Percentiles rank a stretch among this genome's conserved stretches.
Evolutionary conservation across 257 asterid species (phyloP).

Genomic region (Ilex asprella): DNA sequence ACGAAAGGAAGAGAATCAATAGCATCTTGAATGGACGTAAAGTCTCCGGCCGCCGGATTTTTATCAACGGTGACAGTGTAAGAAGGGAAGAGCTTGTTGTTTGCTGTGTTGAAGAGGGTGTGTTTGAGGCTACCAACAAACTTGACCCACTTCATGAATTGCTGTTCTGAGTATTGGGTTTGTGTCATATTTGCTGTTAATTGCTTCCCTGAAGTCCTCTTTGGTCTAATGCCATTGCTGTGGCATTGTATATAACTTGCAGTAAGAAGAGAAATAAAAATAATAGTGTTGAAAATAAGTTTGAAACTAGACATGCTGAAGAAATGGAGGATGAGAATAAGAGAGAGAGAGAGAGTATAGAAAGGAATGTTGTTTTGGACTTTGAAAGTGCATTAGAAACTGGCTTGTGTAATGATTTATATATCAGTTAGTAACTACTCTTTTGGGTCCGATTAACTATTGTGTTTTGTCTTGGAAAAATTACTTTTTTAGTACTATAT

Average conservation of each 20-base stretch:
- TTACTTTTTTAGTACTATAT: no score
- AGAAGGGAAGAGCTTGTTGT: slow-evolving; percentile 72
- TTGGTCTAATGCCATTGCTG: slow-evolving; percentile 47
- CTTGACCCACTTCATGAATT: slow-evolving; percentile 78
- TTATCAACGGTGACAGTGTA: slow-evolving; percentile 60
- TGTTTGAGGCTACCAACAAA: slow-evolving; percentile 76
- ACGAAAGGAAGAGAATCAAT: slow-evolving; percentile 73
- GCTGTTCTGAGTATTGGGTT: slow-evolving; percentile 51
- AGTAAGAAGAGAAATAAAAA: slow-evolving; percentile 23
- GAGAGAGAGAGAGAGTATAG: background rate
- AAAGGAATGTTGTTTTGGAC: slow-evolving; percentile 8
- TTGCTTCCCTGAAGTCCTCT: slow-evolving; percentile 20
- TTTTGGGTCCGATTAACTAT: no score
- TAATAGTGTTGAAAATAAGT: slow-evolving; percentile 8
- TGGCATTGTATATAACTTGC: slow-evolving; percentile 28
- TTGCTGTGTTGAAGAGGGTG: slow-evolving; percentile 57
- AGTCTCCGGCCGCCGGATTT: slow-evolving; percentile 63
- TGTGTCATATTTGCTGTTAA: slow-evolving; percentile 41
- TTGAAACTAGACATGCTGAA: slow-evolving; percentile 19
- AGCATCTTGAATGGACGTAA: slow-evolving; percentile 79
- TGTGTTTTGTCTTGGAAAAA: no score
- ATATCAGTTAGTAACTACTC: background rate
- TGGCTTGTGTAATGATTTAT: slow-evolving; percentile 6
- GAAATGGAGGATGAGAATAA: slow-evolving; percentile 6
- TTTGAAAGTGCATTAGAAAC: slow-evolving; percentile 12